Conservation (phyloP, 768 basidiomycete species). For the Clavulina sp. region DNA sequence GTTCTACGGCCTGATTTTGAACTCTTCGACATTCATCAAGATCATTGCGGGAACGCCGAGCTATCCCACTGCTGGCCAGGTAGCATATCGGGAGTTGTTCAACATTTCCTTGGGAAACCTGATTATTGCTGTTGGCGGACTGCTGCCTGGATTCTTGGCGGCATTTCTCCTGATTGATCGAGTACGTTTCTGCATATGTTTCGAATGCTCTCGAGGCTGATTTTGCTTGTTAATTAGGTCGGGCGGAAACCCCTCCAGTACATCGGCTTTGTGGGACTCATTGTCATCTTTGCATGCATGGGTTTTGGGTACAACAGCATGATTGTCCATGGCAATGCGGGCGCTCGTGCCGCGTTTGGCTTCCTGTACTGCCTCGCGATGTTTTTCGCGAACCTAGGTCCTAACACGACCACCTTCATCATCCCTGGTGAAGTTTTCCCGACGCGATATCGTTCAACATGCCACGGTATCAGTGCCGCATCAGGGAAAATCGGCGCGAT, state of each 20-base stretch:
- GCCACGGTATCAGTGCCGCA: conserved; percentile 14
- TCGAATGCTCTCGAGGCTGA: no score
- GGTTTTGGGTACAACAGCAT: conserved; percentile 15
- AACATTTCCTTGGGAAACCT: conserved; percentile 56
- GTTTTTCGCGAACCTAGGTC: conserved; percentile 16
- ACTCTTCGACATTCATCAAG: conserved; percentile 17
- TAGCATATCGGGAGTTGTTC: conserved; percentile 21
- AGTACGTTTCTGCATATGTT: no score
- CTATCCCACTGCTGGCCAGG: background rate
- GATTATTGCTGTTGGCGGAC: conserved; percentile 15
- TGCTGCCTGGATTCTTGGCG: conserved; percentile 19
- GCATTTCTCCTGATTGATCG: conserved; percentile 13
- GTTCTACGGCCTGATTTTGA: conserved; percentile 59
- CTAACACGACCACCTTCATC: conserved; percentile 13
- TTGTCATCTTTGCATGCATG: conserved; percentile 14
- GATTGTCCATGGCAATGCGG: conserved; percentile 2
- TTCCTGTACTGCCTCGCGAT: conserved; percentile 16
- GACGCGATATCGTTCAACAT: conserved; percentile 14
- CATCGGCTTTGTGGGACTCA: conserved; percentile 13
- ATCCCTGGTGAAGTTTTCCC: conserved; percentile 17
- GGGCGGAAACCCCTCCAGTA: conserved; percentile 58
- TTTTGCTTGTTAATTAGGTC: conserved; percentile 25
- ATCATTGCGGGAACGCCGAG: conserved; percentile 10
- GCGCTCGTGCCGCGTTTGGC: no score
- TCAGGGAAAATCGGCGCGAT: conserved; percentile 15